phyloP scores from a whole-genome alignment of 768 basidiomycete genomes.

The Plicaturopsis crispa region DNA sequence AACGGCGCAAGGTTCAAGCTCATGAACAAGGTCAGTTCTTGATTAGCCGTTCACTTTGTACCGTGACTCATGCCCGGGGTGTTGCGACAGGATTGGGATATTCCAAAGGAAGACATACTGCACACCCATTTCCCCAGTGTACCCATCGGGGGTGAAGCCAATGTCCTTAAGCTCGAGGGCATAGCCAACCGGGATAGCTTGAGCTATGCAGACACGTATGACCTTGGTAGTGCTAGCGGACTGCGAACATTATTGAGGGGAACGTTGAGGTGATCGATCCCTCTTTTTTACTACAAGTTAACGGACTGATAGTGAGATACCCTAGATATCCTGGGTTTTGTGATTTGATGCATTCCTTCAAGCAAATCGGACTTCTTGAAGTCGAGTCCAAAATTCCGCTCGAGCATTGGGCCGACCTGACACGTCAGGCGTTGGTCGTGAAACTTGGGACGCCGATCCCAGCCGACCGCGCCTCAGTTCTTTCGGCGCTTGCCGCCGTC shows the following conservation, averaged over 20 bases:
- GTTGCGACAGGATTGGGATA: constrained; percentile 31
- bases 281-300: neutral
- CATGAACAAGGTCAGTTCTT: constrained; percentile 38
- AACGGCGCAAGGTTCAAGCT: constrained; percentile 67
- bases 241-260: constrained; percentile 73
- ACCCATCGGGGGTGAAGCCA: constrained; percentile 54
- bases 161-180: constrained; percentile 66
- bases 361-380: constrained; percentile 61
- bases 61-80: neutral
- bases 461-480: constrained; percentile 22
- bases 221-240: constrained; percentile 31
- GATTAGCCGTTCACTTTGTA: neutral
- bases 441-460: constrained; percentile 17
- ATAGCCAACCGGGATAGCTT: constrained; percentile 82
- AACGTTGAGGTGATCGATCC: constrained; percentile 56
- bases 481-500: constrained; percentile 21
- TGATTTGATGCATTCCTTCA: constrained; percentile 65
- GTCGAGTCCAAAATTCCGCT: constrained; percentile 22
- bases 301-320: neutral
- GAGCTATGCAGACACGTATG: constrained; percentile 61
- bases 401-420: constrained; percentile 30
- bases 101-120: constrained; percentile 50
- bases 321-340: constrained; percentile 81
- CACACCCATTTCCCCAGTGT: constrained; percentile 55
- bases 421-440: constrained; percentile 24